Conservation (phyloP, 208 protist genomes). For the Trypanosoma boissoni region DNA sequence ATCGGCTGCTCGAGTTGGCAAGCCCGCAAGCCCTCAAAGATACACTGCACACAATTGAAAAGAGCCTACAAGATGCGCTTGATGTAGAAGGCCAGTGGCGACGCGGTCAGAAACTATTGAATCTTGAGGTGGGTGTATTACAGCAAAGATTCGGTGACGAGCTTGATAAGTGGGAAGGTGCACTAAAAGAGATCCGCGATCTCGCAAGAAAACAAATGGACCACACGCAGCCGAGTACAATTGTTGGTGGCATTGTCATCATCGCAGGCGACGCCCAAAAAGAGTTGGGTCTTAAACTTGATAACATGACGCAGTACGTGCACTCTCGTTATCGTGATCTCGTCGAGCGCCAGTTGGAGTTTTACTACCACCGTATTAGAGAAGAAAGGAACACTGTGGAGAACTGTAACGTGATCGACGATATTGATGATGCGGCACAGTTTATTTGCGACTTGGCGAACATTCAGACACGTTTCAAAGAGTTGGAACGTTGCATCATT, state of each 20-base stretch:
- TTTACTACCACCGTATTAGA: slow-evolving; percentile 45
- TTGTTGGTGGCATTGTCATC: slow-evolving; percentile 82
- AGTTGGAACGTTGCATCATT: slow-evolving; percentile 52
- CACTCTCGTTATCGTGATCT: slow-evolving; percentile 83
- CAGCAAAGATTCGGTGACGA: slow-evolving; percentile 80
- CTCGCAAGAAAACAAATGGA: slow-evolving; percentile 77
- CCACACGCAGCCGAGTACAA: slow-evolving; percentile 83
- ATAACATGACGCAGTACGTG: slow-evolving; percentile 73
- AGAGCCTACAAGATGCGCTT: slow-evolving; percentile 68
- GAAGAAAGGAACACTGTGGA: slow-evolving; percentile 65
- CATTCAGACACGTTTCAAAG: slow-evolving; percentile 69
- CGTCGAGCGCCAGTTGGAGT: slow-evolving; percentile 64
- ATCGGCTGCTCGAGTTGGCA: slow-evolving; percentile 52
- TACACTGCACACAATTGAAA: slow-evolving; percentile 76
- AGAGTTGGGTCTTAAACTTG: slow-evolving; percentile 78
- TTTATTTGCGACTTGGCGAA: slow-evolving; percentile 71
- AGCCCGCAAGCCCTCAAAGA: slow-evolving; percentile 44
- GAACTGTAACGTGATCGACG: slow-evolving; percentile 89
- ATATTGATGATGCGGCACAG: slow-evolving; percentile 57
- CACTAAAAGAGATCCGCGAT: slow-evolving; percentile 59
- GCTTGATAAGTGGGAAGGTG: slow-evolving; percentile 66
- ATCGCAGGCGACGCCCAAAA: slow-evolving; percentile 81
- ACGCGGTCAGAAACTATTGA: slow-evolving; percentile 80
- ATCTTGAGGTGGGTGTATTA: slow-evolving; percentile 75
- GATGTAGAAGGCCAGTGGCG: slow-evolving; percentile 80